Percentiles rank a stretch among this genome's conserved stretches.
Conservation (phyloP, 1,284 basidiomycete species). For the Ustilago xerochloae region DNA sequence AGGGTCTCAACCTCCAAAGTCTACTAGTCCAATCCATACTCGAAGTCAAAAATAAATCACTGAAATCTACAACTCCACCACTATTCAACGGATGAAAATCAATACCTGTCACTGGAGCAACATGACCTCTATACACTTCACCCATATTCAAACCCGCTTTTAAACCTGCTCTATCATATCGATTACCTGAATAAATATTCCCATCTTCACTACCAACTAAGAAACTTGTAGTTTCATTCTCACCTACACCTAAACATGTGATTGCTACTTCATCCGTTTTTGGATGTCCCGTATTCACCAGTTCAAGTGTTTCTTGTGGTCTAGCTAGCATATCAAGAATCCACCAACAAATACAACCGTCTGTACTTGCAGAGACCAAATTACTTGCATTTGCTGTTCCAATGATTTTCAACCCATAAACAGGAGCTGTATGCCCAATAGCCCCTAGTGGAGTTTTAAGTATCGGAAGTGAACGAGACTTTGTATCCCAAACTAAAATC, state of each 20-base stretch:
- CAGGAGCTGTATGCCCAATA: slow-evolving; percentile 95
- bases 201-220: slow-evolving; percentile 98
- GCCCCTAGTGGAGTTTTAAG: slow-evolving; percentile 91
- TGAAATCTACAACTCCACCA: slow-evolving; percentile 80
- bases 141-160: slow-evolving; percentile 89
- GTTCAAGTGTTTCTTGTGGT: slow-evolving; percentile 71
- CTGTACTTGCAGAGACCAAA: slow-evolving; percentile 92
- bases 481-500: slow-evolving; percentile 98
- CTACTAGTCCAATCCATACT: slow-evolving; percentile 65
- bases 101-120: slow-evolving; percentile 90
- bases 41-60: slow-evolving; percentile 84
- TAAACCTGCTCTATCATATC: slow-evolving; percentile 93
- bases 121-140: slow-evolving; percentile 90
- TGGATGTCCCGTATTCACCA: slow-evolving; percentile 49
- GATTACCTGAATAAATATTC: slow-evolving; percentile 91
- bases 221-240: slow-evolving; percentile 93
- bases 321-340: slow-evolving; percentile 97
- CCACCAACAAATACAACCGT: slow-evolving; percentile 97
- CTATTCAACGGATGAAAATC: slow-evolving; percentile 82
- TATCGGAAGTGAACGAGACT: slow-evolving; percentile 86
- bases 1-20: slow-evolving; percentile 53
- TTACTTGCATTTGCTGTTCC: slow-evolving; percentile 99
- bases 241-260: slow-evolving; percentile 89
- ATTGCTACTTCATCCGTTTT: slow-evolving; percentile 87
- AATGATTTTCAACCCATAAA: slow-evolving; percentile 96